Evolutionary conservation across 2,329 filamentous ascomycete genomes (phyloP).

Genomic region (Aquanectria penicillioides): DNA sequence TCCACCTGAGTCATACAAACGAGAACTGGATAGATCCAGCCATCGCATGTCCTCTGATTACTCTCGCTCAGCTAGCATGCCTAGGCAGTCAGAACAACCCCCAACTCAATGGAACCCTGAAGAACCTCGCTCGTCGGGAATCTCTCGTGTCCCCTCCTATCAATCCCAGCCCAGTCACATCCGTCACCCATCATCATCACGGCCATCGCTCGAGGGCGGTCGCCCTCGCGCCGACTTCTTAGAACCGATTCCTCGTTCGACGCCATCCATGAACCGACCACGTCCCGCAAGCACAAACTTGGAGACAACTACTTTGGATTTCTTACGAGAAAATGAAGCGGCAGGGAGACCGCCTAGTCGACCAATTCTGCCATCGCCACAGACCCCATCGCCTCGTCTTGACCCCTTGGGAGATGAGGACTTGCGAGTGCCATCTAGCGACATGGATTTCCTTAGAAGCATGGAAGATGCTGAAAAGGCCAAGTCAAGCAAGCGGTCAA

Average conservation of each 20-base stretch:
- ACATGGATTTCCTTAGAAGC: slow-evolving; percentile 83
- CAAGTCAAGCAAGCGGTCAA: slow-evolving; percentile 72
- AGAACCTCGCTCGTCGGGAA: slow-evolving; percentile 31
- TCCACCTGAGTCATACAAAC: slow-evolving; percentile 54
- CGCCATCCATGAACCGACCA: slow-evolving; percentile 58
- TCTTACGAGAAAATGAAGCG: slow-evolving; percentile 79
- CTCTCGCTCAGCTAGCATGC: slow-evolving; percentile 41
- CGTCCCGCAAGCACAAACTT: slow-evolving; percentile 86
- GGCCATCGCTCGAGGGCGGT: slow-evolving; percentile 41
- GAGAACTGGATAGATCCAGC: slow-evolving; percentile 23
- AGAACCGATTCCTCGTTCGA: slow-evolving; percentile 35
- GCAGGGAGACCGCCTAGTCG: slow-evolving; percentile 53
- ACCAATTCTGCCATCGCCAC: slow-evolving; percentile 33
- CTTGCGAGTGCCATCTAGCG: slow-evolving; percentile 62
- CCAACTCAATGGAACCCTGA: slow-evolving; percentile 26
- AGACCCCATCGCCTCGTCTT: slow-evolving; percentile 54
- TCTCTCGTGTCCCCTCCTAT: slow-evolving; percentile 36
- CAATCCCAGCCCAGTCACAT: slow-evolving; percentile 40
- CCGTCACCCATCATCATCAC: slow-evolving; percentile 39
- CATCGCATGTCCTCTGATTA: slow-evolving; percentile 37
- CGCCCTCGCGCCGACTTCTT: slow-evolving; percentile 40
- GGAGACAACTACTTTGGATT: slow-evolving; percentile 80
- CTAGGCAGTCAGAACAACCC: slow-evolving; percentile 37
- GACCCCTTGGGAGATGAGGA: slow-evolving; percentile 46
- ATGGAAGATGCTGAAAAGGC: slow-evolving; percentile 72